These are phyloP conservation scores for Conringia planisiliqua DNA, from an alignment of 345 rosid genomes.

Conservation along the genomic window DNA sequence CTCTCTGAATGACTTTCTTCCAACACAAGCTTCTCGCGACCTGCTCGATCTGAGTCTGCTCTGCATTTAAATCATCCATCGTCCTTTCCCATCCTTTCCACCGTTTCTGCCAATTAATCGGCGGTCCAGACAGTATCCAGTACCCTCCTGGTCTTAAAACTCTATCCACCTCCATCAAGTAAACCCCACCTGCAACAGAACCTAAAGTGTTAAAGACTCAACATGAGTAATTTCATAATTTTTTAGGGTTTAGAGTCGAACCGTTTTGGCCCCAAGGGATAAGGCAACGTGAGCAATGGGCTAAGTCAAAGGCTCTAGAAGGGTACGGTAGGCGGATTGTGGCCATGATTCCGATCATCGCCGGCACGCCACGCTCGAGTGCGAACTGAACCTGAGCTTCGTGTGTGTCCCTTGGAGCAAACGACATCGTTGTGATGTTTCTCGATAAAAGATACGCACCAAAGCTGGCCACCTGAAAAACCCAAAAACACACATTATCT, in stretches of 20 bases:
- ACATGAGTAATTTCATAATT: not conserved
- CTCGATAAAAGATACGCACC: conserved; percentile 86
- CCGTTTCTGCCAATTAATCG: conserved; percentile 74
- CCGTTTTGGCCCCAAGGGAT: conserved; percentile 86
- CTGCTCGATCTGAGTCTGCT: conserved; percentile 54
- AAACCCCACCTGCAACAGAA: conserved; percentile 57
- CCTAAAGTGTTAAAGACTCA: not conserved
- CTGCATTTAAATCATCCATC: conserved; percentile 50
- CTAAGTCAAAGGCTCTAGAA: conserved; percentile 88
- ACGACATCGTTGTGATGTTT: conserved; percentile 69
- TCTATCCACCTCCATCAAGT: conserved; percentile 81
- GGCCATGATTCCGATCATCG: conserved; percentile 80
- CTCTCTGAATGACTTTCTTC: conserved; percentile 65
- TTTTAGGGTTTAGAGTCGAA: conserved; percentile 13
- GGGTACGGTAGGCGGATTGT: conserved; percentile 90
- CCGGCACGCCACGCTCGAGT: conserved; percentile 90
- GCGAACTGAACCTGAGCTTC: conserved; percentile 97
- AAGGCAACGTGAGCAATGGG: conserved; percentile 97
- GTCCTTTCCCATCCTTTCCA: conserved; percentile 90
- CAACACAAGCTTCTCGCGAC: conserved; percentile 77
- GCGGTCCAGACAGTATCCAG: conserved; percentile 94
- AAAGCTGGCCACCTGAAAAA: conserved; percentile 84
- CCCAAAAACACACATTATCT: not conserved
- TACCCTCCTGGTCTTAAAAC: conserved; percentile 88
- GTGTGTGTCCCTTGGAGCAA: conserved; percentile 95